phyloP scores from a whole-genome alignment of 2,329 filamentous ascomycete species.

The Podosphaera leucotricha region DNA sequence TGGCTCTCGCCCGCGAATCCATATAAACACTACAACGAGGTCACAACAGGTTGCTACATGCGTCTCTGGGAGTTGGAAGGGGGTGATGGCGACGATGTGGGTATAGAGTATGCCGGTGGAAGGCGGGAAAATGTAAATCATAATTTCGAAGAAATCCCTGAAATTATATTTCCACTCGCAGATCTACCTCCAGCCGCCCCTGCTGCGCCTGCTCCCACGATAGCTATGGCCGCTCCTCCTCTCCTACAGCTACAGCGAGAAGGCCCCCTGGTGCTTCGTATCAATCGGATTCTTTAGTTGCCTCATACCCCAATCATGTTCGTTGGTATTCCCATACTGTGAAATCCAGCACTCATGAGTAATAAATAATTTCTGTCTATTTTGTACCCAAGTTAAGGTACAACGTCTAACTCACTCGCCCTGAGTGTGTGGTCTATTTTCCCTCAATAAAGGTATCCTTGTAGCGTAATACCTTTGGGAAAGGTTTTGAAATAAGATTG shows the following conservation, averaged over 20 bases:
- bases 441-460: too few relatives aligned
- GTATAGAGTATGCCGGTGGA: conserved; percentile 9
- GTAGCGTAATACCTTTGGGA: too few relatives aligned
- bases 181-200: conserved; percentile 2
- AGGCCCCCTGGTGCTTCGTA: conserved; percentile 15
- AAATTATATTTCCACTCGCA: conserved; percentile 1
- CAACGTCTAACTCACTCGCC: too few relatives aligned
- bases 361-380: too few relatives aligned
- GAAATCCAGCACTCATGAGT: too few relatives aligned
- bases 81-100: conserved; percentile 36
- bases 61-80: conserved; percentile 75
- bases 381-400: too few relatives aligned
- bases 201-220: conserved; percentile 6
- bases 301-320: too few relatives aligned
- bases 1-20: conserved; percentile 66
- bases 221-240: conserved; percentile 3
- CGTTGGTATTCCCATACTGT: too few relatives aligned
- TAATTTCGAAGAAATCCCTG: conserved; percentile 1
- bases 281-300: conserved; percentile 9
- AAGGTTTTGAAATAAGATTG: too few relatives aligned
- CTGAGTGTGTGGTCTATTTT: too few relatives aligned
- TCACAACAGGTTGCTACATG: conserved; percentile 50
- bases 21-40: conserved; percentile 68
- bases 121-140: neutral
- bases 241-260: conserved; percentile 11